Evolutionary conservation across 495 filamentous ascomycete genomes (phyloP).

Genomic region (Aspergillus kassunensis): DNA sequence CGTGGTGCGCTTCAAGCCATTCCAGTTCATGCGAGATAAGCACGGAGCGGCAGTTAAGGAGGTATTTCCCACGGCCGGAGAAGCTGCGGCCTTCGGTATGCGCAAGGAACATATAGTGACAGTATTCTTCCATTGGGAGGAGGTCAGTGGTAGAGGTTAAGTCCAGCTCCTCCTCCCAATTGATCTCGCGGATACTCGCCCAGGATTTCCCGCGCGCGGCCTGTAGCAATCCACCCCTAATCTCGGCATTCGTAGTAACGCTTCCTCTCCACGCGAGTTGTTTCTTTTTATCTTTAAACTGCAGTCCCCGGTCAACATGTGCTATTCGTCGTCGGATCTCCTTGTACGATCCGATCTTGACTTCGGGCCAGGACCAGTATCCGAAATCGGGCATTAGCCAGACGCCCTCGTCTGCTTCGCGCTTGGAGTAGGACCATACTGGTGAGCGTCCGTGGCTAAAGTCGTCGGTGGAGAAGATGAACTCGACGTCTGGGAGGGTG

Average conservation of each 20-base stretch:
- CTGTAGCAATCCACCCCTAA: constrained; percentile 47
- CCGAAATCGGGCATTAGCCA: constrained; percentile 81
- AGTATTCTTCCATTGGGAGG: constrained; percentile 53
- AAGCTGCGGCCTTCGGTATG: constrained; percentile 56
- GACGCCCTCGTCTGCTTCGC: constrained; percentile 36
- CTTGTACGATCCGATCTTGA: constrained; percentile 54
- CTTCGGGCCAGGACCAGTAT: constrained; percentile 69
- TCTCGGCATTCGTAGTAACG: constrained; percentile 29
- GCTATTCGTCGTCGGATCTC: constrained; percentile 44
- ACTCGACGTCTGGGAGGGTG: constrained; percentile 59
- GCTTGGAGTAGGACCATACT: constrained; percentile 53
- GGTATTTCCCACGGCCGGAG: constrained; percentile 57
- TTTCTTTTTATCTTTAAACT: constrained; percentile 51
- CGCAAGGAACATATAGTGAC: constrained; percentile 54
- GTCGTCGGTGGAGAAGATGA: constrained; percentile 53
- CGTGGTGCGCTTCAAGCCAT: constrained; percentile 42
- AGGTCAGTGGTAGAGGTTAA: constrained; percentile 36
- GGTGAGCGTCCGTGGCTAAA: constrained; percentile 26
- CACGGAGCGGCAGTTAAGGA: constrained; percentile 57
- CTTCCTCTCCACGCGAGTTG: constrained; percentile 69
- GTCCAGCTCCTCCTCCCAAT: constrained; percentile 42
- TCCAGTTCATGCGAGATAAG: constrained; percentile 43
- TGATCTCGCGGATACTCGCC: constrained; percentile 48
- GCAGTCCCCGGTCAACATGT: constrained; percentile 26
- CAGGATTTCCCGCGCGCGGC: constrained; percentile 41